Evolutionary conservation across 2,329 filamentous ascomycete species (phyloP).

Genomic region (Lachnellula subtilissima): DNA sequence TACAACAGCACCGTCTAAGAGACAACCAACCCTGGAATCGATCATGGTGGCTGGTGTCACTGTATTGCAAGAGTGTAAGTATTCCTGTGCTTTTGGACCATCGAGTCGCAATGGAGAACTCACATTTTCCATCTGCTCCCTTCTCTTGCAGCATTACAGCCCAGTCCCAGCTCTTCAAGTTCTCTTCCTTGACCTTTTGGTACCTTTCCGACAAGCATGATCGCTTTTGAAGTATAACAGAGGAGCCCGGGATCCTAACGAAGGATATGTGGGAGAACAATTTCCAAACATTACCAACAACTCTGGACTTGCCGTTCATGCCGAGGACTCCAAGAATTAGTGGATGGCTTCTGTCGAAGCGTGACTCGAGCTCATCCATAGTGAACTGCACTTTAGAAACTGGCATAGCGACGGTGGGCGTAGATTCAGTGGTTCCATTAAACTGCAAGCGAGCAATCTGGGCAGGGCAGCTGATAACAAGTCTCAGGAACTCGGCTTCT

Average conservation of each 20-base stretch:
- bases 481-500: conserved; percentile 3
- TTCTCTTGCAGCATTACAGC: conserved; percentile 29
- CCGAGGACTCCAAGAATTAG: conserved; percentile 34
- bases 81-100: neutral
- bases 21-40: conserved; percentile 40
- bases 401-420: conserved; percentile 19
- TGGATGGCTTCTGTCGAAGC: conserved; percentile 29
- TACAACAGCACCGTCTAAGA: conserved; percentile 42
- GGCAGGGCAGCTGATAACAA: conserved; percentile 22
- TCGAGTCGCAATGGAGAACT: conserved; percentile 7
- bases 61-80: neutral
- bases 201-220: conserved; percentile 3
- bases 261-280: conserved; percentile 30
- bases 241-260: conserved; percentile 37
- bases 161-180: conserved; percentile 25
- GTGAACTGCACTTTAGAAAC: conserved; percentile 20
- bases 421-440: conserved; percentile 18
- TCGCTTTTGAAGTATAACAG: conserved; percentile 35
- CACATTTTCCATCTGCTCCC: conserved; percentile 7
- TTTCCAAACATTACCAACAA: conserved; percentile 32
- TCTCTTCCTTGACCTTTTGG: neutral
- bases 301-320: conserved; percentile 38
- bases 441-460: conserved; percentile 31
- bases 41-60: conserved; percentile 38
- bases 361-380: conserved; percentile 28